Base-by-base conservation (phyloP, 257 asterid genomes). In the Nemophila menziesii region DNA sequence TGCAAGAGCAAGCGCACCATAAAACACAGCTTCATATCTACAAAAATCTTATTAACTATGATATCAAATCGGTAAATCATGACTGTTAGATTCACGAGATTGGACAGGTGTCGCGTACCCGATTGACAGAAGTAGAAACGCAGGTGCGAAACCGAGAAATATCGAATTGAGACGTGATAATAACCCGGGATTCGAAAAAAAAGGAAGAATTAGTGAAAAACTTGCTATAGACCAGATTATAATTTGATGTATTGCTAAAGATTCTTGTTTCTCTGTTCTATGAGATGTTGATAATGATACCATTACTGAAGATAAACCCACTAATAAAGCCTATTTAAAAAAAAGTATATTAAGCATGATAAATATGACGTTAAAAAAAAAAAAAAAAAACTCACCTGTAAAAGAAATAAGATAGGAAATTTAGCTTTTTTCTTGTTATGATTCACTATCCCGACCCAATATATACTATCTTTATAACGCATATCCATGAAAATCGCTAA, bases 11-110 rank as follows among this genome's bases (percentile, higher is more conserved):
- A 89, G 94, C 43, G 98, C 84, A 46, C 90, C 73, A 52, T 89
- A 84, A 61, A 84, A 89, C 45, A 78, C 72, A 56, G 96, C 96
- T 76, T 89, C 98, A 58, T 89, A 89, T 60, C 98, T 89, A 86
- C 80, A 59, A 10, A 4, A 57, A 45, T 14, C 52, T 54, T 19
- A 14, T 19, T n/a, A 63, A 40, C 48, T n/a, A n/a, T n/a, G 43
- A 9, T 27, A 40, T 37, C 34, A 20, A 20, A 24, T 47, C 55
- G 14, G 48, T 11, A 55, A 36, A 45, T n/a, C 12, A 16, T 41
- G 37, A 27, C 51, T 18, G 40, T 27, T 46, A 22, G 34, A 48
- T 20, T 44, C 38, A 9, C 18, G 22, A 47, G 26, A 42, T 8
- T 41, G 12, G 6, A 40, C n/a, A 38, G 19, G 40, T 41, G 64